Conservation (phyloP, 1,139 yeast genomes). For the Candida sojae region DNA sequence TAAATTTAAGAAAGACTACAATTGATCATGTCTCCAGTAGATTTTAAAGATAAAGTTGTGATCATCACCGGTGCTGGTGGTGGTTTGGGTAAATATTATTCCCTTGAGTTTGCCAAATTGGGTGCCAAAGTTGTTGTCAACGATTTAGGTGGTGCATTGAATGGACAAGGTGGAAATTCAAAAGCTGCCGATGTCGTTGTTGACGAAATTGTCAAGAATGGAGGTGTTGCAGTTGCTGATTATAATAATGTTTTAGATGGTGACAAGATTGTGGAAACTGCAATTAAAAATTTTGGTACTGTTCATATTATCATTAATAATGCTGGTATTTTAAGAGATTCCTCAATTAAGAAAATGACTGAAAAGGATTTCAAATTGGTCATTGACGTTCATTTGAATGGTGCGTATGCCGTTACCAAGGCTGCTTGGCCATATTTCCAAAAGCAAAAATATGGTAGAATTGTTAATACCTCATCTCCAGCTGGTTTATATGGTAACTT, state of each 20-base stretch:
- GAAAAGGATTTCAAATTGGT: conserved; percentile 80
- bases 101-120: conserved; percentile 80
- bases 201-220: conserved; percentile 70
- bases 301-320: conserved; percentile 90
- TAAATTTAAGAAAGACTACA: neutral
- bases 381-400: conserved; percentile 83
- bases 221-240: conserved; percentile 92
- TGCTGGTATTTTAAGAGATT: conserved; percentile 88
- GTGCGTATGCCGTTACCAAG: conserved; percentile 81
- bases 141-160: conserved; percentile 84
- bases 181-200: conserved; percentile 90
- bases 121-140: conserved; percentile 95
- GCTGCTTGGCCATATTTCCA: conserved; percentile 94
- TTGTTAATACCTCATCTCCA: conserved; percentile 91
- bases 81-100: conserved; percentile 89
- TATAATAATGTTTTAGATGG: conserved; percentile 91
- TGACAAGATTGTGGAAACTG: conserved; percentile 82
- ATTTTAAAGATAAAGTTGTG: conserved; percentile 80
- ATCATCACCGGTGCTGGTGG: conserved; percentile 98
- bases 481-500: conserved; percentile 97
- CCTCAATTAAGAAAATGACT: conserved; percentile 79
- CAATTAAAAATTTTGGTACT: conserved; percentile 83
- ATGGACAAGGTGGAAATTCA: conserved; percentile 66
- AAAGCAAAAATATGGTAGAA: conserved; percentile 83
- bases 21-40: conserved; percentile 33